These are phyloP conservation scores for Trichocladium uniseriatum DNA, from an alignment of 495 filamentous ascomycete genomes.

Conservation along the genomic window DNA sequence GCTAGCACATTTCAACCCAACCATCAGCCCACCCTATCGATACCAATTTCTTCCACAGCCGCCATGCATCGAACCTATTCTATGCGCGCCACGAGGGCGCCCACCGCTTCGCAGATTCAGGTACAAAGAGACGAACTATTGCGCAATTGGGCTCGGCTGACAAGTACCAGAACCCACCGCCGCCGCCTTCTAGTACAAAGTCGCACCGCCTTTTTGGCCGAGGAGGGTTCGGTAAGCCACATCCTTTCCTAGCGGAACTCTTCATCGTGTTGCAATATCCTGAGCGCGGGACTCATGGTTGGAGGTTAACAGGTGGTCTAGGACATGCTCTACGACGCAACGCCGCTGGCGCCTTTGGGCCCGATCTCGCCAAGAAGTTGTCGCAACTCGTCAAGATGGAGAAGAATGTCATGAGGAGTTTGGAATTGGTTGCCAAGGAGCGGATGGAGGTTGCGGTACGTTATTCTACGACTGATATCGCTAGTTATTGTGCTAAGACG, in stretches of 20 bases:
- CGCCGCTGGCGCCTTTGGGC: slow-evolving; percentile 87
- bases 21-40: background rate
- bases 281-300: slow-evolving; percentile 4
- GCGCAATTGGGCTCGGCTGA: background rate
- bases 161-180: slow-evolving; percentile 90
- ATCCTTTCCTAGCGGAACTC: background rate
- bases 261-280: background rate
- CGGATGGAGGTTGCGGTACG: slow-evolving; percentile 96
- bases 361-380: slow-evolving; percentile 94
- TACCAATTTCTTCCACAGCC: background rate
- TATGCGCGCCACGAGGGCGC: slow-evolving; percentile 92
- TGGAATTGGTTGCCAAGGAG: slow-evolving; percentile 90
- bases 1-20: no score
- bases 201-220: slow-evolving; percentile 77
- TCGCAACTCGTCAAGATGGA: slow-evolving; percentile 99
- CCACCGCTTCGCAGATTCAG: slow-evolving; percentile 55
- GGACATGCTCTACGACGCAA: slow-evolving; percentile 92
- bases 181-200: slow-evolving; percentile 86
- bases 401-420: slow-evolving; percentile 98
- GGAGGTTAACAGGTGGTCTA: slow-evolving; percentile 29
- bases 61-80: slow-evolving; percentile 96
- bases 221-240: slow-evolving; percentile 61
- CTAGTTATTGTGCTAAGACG: no score
- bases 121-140: slow-evolving; percentile 12
- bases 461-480: no score